A percentile compares a stretch with the other conserved stretches of the same genome.
Conservation (phyloP, 2,329 filamentous ascomycete genomes). For the Metarhizium humberi region DNA sequence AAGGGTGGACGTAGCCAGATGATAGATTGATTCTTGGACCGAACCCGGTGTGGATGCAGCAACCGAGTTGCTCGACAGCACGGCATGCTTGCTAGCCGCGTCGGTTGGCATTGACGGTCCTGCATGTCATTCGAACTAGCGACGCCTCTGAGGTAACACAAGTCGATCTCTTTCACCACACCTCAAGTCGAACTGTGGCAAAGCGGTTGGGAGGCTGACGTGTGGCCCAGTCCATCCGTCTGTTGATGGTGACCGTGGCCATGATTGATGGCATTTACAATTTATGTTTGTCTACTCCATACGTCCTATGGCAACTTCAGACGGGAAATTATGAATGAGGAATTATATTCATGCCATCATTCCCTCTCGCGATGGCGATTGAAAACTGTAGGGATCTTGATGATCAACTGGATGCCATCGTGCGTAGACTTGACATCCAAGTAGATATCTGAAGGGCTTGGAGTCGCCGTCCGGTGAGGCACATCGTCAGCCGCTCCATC, state of each 20-base stretch:
- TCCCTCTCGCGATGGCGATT: slow-evolving; percentile 19
- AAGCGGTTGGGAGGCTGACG: no score
- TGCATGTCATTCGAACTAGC: not conserved
- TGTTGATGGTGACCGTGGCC: no score
- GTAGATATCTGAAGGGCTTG: slow-evolving; percentile 44
- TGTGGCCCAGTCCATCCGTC: no score
- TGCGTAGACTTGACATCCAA: slow-evolving; percentile 48
- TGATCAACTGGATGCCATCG: slow-evolving; percentile 47
- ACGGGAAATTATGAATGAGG: not conserved
- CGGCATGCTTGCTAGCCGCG: not conserved
- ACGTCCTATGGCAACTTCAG: no score
- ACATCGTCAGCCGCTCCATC: not conserved
- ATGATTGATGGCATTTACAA: no score
- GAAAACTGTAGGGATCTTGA: slow-evolving; percentile 48
- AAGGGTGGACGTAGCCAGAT: no score
- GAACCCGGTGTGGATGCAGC: not conserved
- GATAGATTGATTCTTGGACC: not conserved
- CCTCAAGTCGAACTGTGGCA: no score
- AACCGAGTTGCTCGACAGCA: not conserved
- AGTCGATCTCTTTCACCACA: not conserved
- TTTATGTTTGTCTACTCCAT: not conserved
- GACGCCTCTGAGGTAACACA: not conserved
- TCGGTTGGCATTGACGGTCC: not conserved
- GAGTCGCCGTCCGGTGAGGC: slow-evolving; percentile 21
- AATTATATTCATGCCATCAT: not conserved